phyloP scores from a whole-genome alignment of 805 yeast species.

The Grigorovia transvaalensis region DNA sequence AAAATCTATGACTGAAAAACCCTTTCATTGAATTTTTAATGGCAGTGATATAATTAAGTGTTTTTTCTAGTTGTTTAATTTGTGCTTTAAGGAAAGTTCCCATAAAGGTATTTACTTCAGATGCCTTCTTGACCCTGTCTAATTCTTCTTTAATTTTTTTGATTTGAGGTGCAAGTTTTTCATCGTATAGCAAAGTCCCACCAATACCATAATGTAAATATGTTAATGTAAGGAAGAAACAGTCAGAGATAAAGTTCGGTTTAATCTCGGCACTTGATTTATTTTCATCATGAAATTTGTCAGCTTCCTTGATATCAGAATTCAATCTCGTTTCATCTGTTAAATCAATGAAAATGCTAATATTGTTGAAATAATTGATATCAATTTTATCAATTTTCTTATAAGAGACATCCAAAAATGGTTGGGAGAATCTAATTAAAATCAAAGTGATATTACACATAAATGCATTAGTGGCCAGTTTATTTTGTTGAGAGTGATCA shows the following conservation, averaged over 20 bases:
- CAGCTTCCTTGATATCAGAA: conserved; percentile 62
- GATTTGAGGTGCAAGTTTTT: conserved; percentile 43
- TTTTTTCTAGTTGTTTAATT: conserved; percentile 40
- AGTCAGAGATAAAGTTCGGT: conserved; percentile 80
- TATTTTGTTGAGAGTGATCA: conserved; percentile 59
- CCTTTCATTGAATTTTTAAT: conserved; percentile 51
- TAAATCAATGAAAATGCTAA: conserved; percentile 47
- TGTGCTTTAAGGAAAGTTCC: conserved; percentile 27
- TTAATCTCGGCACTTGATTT: conserved; percentile 29
- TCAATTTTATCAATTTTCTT: conserved; percentile 71
- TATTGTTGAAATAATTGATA: conserved; percentile 50
- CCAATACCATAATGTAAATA: conserved; percentile 85
- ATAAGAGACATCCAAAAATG: conserved; percentile 63
- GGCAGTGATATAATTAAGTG: conserved; percentile 32
- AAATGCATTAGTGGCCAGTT: conserved; percentile 67
- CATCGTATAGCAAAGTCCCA: conserved; percentile 53
- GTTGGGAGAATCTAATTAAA: conserved; percentile 64
- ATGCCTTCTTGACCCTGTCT: conserved; percentile 2
- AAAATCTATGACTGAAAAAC: conserved; percentile 43
- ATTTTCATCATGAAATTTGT: conserved; percentile 39
- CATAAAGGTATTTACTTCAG: neutral
- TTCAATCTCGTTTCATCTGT: conserved; percentile 75
- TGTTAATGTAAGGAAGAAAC: conserved; percentile 70
- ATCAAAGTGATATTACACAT: conserved; percentile 67
- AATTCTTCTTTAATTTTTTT: conserved; percentile 35